Conservation (phyloP, 1,284 basidiomycete species). For the Sphagnurus paluster region DNA sequence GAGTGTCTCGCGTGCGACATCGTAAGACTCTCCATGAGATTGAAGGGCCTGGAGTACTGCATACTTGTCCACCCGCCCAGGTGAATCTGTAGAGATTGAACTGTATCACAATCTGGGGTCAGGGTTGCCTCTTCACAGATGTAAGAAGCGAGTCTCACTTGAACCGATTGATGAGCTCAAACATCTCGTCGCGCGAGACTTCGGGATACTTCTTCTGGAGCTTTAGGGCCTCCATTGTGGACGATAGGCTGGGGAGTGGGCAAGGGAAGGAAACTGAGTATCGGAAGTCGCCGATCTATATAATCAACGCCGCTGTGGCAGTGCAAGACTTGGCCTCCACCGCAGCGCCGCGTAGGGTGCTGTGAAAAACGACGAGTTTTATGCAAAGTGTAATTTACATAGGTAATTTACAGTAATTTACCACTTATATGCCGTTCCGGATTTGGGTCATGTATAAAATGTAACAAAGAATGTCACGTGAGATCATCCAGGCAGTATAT, state of each 20-base stretch:
- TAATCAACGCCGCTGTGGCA: constrained; percentile 17
- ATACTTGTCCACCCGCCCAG: constrained; percentile 84
- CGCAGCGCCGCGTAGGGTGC: constrained; percentile 5
- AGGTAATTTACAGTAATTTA: too few relatives aligned
- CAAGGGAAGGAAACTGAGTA: not conserved
- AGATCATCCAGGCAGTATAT: too few relatives aligned
- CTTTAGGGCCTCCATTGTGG: constrained; percentile 79
- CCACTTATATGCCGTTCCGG: too few relatives aligned
- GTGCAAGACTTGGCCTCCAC: constrained; percentile 8
- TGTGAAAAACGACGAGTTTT: too few relatives aligned
- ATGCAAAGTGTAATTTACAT: too few relatives aligned
- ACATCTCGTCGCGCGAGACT: constrained; percentile 90
- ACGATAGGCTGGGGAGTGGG: constrained; percentile 1
- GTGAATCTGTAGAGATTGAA: constrained; percentile 80
- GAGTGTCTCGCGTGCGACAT: constrained; percentile 86
- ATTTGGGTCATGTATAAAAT: too few relatives aligned
- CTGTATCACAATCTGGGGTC: constrained; percentile 38
- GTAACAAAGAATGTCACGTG: too few relatives aligned
- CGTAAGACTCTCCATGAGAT: constrained; percentile 84
- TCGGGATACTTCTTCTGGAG: constrained; percentile 94
- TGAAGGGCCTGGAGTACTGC: constrained; percentile 78
- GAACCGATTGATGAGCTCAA: constrained; percentile 90
- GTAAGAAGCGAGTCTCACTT: constrained; percentile 62
- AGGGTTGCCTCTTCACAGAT: constrained; percentile 6
- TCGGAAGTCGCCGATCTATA: constrained; percentile 19